Base-by-base conservation (phyloP, 306 rosid species). In the Malus sylvestris region DNA sequence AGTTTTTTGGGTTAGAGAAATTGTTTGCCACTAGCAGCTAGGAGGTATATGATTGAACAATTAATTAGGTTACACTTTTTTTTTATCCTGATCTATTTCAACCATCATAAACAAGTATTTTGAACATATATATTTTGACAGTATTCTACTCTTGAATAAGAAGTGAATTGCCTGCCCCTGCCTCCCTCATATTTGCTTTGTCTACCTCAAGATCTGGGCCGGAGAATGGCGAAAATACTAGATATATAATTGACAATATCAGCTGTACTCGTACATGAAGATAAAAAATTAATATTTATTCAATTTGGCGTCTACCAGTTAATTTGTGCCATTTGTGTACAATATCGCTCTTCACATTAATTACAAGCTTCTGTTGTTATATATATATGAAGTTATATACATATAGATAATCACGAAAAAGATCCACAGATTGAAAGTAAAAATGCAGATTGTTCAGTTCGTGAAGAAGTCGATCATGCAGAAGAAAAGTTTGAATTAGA, bases 1-100 rank as follows among this genome's bases (percentile, higher is more conserved):
- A 20, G 32, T 15, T 72, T 78, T 33, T 62, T 70, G 76, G 70
- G 46, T 65, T 65, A 53, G 77, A 46, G 68, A 65, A 70, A 25
- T 46, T 75, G 65, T 69, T 45, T 35, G 60, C 69, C 59, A 29
- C 44, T 52, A 61, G 55, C 29, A 57, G 66, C 66, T 5, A 60
- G 79, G 62, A 58, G 20, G 46, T 32, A 59, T 68, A 62, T 62
- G 49, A 35, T 35, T 66, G 70, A 66, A 9, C 16, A 67, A 46
- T 68, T 44, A 44, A 6, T 40, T 45, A 58, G 22, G n/a, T 67
- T 30, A 4, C 22, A 19, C 15, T 60, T 40, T 22, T 68, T 25
- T 25, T 27, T 72, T 23, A 23, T 19, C 27, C 59, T 70, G 64
- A 52, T 52, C 33, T 1, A 19, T 3, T 25, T 5, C 68, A 30